A percentile compares a stretch with the other conserved stretches of the same genome.
Conservation (phyloP, 305 asterid species). For the Stenogyne calaminthoides region DNA sequence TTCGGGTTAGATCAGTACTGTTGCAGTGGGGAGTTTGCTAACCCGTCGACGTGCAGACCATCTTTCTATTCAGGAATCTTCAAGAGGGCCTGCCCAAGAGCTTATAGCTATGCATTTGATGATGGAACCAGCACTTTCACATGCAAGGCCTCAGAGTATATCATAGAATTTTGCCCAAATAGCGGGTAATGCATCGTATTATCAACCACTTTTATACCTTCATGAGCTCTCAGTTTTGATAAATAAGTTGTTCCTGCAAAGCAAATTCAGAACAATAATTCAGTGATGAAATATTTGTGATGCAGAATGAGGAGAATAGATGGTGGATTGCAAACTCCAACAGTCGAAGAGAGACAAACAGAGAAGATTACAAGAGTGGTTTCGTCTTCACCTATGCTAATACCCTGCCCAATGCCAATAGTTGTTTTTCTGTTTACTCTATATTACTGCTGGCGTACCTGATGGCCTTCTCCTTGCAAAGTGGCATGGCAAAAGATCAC, state of each 20-base stretch:
- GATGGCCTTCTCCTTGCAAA: conserved; percentile 21
- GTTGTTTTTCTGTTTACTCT: conserved; percentile 22
- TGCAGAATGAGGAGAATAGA: conserved; percentile 52
- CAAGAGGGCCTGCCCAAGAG: conserved; percentile 87
- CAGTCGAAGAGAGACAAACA: conserved; percentile 37
- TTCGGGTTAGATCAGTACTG: conserved; percentile 77
- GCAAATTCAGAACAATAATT: conserved; percentile 1
- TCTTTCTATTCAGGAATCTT: conserved; percentile 73
- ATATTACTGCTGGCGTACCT: conserved; percentile 25
- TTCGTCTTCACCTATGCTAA: conserved; percentile 40
- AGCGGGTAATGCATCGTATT: conserved; percentile 52
- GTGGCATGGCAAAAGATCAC: background rate
- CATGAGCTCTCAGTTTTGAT: background rate
- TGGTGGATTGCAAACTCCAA: conserved; percentile 40
- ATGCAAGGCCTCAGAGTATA: conserved; percentile 71
- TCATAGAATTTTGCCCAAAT: conserved; percentile 61
- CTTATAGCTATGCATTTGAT: conserved; percentile 83
- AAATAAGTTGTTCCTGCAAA: conserved; percentile 15
- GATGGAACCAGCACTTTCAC: conserved; percentile 93
- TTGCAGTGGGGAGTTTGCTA: conserved; percentile 84
- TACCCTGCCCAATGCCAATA: conserved; percentile 36
- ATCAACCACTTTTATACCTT: conserved; percentile 4
- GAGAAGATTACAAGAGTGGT: conserved; percentile 22
- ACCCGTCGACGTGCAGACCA: conserved; percentile 75
- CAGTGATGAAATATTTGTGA: conserved; percentile 17